Evolutionary conservation across 768 basidiomycete species (phyloP).

Genomic region (Neoboletus subvelutipes): DNA sequence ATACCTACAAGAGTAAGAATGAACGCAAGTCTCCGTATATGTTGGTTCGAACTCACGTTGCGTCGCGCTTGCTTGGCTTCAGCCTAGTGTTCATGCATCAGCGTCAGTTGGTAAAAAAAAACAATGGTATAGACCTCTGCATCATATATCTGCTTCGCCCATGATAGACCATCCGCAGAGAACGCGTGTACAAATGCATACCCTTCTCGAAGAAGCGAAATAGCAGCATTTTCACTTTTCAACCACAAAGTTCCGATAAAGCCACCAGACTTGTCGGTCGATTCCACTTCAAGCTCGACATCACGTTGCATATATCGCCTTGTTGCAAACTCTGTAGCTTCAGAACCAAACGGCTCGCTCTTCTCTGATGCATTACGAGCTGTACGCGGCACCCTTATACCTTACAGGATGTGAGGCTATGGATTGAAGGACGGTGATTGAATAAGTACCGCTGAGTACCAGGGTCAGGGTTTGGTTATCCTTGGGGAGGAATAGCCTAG

Average conservation of each 20-base stretch:
- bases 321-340: slow-evolving; percentile 77
- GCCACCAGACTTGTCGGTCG: slow-evolving; percentile 91
- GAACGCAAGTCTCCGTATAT: not conserved
- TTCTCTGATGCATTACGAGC: slow-evolving; percentile 81
- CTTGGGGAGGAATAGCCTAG: slow-evolving; percentile 78
- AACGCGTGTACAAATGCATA: slow-evolving; percentile 85
- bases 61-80: slow-evolving; percentile 79
- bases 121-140: slow-evolving; percentile 63
- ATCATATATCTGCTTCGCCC: slow-evolving; percentile 75
- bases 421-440: not conserved
- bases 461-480: slow-evolving; percentile 93
- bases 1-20: slow-evolving; percentile 54
- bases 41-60: slow-evolving; percentile 55
- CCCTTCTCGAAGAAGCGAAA: slow-evolving; percentile 83
- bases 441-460: slow-evolving; percentile 73
- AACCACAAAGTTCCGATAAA: slow-evolving; percentile 88
- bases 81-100: slow-evolving; percentile 41
- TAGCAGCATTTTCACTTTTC: slow-evolving; percentile 84
- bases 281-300: slow-evolving; percentile 89
- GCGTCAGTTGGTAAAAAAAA: not conserved
- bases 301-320: slow-evolving; percentile 91
- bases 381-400: slow-evolving; percentile 87
- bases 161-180: slow-evolving; percentile 80
- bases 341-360: slow-evolving; percentile 83
- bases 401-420: slow-evolving; percentile 37